Evolutionary conservation across 495 filamentous ascomycete genomes (phyloP), one percentile per base, ranked within the genome.

Genomic region (Penicillium riverlandense): DNA sequence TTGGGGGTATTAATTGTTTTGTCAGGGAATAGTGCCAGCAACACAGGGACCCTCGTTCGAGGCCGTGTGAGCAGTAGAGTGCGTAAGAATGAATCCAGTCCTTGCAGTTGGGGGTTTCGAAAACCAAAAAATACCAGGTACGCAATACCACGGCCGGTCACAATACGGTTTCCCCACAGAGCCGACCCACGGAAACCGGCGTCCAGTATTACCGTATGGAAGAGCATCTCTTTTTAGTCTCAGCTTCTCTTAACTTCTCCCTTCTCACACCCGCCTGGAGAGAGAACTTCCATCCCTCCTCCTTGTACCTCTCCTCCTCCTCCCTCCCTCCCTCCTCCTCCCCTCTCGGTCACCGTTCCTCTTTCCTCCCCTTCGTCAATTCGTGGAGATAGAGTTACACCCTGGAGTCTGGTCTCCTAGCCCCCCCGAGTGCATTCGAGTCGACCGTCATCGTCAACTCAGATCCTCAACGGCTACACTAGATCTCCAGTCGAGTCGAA

Each of bases 301-400:
- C 57, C 57, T 61, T 61, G 57, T 61, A 61, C 57, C 39, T 41
- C 50, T 39, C 38, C 43, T 33, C 55, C 22, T 22, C 22, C 22
- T 22, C 60, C 56, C 57, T 57, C 61, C 47, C 57, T 51, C 49
- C 54, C 53, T 59, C 50, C 53, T 59, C 50, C 60, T 57, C 56
- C 61, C 58, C 62, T 58, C 58, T 55, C 50, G 54, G 57, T 53
- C 58, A 59, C 51, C 54, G 53, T 70, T 72, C 65, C 54, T 61
- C 63, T 58, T 40, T 54, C 50, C 62, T 65, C 67, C 66, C 69
- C 65, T 72, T 72, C 74, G 74, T 61, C 74, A 75, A 76, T 69
- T 60, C 56, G 59, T 52, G 65, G 67, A 70, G 66, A 65, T 61
- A 34, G 9, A 10, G 32, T 7, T 2, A 12, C 22, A 22, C 22